Conservation (phyloP, 495 filamentous ascomycete genomes). For the Daldinia caldariorum region DNA sequence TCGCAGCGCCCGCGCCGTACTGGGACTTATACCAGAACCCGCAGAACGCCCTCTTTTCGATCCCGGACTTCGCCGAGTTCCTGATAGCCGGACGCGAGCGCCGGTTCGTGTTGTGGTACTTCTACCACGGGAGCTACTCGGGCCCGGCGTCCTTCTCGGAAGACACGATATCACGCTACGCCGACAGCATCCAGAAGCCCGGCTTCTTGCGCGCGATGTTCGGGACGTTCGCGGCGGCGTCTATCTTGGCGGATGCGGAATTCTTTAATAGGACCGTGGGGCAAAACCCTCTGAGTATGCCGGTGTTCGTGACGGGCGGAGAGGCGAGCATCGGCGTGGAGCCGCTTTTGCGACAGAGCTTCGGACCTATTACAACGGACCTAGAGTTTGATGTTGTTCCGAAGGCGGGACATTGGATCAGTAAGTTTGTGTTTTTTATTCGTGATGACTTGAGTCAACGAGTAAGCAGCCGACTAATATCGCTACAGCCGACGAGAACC, state of each 20-base stretch:
- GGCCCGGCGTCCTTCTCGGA: conserved; percentile 34
- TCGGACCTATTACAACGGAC: background rate
- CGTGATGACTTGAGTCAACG: background rate
- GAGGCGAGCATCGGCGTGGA: background rate
- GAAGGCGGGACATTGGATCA: background rate
- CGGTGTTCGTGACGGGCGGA: background rate
- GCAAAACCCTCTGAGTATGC: background rate
- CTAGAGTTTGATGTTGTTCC: background rate
- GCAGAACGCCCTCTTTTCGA: background rate
- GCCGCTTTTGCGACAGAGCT: background rate
- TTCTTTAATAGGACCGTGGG: background rate
- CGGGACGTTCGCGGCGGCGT: background rate
- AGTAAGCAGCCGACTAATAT: background rate
- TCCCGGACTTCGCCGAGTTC: conserved; percentile 1
- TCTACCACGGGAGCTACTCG: conserved; percentile 52
- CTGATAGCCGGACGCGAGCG: conserved; percentile 50
- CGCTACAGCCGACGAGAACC: conserved; percentile 44
- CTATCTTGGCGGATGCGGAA: background rate
- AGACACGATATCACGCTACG: conserved; percentile 37
- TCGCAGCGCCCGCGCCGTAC: background rate
- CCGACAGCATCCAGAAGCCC: background rate
- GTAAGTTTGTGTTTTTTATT: background rate
- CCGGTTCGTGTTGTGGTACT: conserved; percentile 57
- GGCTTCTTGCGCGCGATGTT: background rate
- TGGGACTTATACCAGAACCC: background rate